Base-by-base conservation (phyloP, 2,329 filamentous ascomycete genomes). In the Stagonosporopsis cucurbitacearum region DNA sequence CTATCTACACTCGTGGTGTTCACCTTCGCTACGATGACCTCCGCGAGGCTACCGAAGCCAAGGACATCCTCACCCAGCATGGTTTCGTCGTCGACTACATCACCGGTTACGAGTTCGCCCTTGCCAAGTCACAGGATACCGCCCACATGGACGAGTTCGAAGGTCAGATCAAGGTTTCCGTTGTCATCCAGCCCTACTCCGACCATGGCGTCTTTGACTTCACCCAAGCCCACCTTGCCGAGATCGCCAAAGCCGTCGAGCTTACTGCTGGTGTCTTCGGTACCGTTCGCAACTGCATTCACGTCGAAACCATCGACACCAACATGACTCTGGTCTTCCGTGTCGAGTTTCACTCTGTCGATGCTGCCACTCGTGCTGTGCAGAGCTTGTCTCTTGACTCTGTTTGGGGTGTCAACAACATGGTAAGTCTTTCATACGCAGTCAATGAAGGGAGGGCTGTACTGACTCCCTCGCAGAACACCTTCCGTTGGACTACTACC, bases 1-100 rank as follows among this genome's bases (percentile, higher is more conserved):
- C 67, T 15, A 41, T 67, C 30, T 65, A 69, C 45, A 51, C 37
- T 43, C 56, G 58, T 28, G 68, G 67, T 37, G 59, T 74, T 30
- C 59, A 67, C 44, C 57, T 77, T 40, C 68, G 67, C 47, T 79
- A 78, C 59, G 76, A 80, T 50, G 68, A 74, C 49, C 57, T 79
- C n/a, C 58, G 62, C 19, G 68, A 75, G 20, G 70, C 77, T n/a
- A 57, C 59, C 15, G 64, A 69, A 26, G 70, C 61, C 32, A 64
- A 70, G 40, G 47, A 64, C 7, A 54, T 68, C 19, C 60, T 75
- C 7, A 44, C 62, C 6, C 49, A 64, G 15, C 60, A 65, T 23
- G 62, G 59, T 19, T 71, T 67, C 57, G 17, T 33, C 3, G 60
- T 67, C 23, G 45, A 59, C 9, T 70, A 62, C 55, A 55, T 69